These are phyloP conservation scores for Ophiosphaerella narmari DNA, from an alignment of 2,329 filamentous ascomycete genomes.

Conservation along the genomic window DNA sequence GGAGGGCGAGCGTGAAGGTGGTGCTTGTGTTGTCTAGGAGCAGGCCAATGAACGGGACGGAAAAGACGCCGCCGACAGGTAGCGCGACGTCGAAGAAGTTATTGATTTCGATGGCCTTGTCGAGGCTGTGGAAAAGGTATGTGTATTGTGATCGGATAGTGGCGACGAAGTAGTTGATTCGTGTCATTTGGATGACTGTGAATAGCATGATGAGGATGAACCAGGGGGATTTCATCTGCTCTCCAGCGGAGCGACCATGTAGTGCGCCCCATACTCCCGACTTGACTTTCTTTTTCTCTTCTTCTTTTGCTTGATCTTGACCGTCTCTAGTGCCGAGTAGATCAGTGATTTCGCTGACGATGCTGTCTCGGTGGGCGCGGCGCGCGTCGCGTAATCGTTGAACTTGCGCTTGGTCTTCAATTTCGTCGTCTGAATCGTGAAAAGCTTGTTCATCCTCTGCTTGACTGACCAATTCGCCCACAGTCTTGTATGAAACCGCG, in stretches of 20 bases:
- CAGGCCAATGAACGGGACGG: conserved; percentile 82
- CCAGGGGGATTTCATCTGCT: conserved; percentile 82
- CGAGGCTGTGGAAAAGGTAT: conserved; percentile 68
- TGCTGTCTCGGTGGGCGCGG: conserved; percentile 63
- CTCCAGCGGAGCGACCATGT: conserved; percentile 69
- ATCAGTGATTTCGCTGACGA: conserved; percentile 72
- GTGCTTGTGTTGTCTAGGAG: conserved; percentile 80
- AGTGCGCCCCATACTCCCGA: conserved; percentile 87
- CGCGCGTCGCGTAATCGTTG: conserved; percentile 58
- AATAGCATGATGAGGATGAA: conserved; percentile 84
- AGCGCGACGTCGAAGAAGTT: conserved; percentile 85
- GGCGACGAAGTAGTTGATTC: conserved; percentile 92
- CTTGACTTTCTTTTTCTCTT: conserved; percentile 70
- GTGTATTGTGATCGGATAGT: conserved; percentile 84
- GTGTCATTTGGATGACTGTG: conserved; percentile 69
- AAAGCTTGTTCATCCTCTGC: conserved; percentile 59
- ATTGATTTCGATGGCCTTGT: conserved; percentile 72
- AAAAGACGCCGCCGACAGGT: conserved; percentile 80
- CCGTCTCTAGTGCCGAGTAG: conserved; percentile 70
- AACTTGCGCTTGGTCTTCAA: conserved; percentile 54
- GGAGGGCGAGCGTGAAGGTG: conserved; percentile 67
- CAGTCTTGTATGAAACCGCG: conserved; percentile 55
- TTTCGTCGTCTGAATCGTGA: conserved; percentile 61
- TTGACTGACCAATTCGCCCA: conserved; percentile 79
- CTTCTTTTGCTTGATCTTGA: conserved; percentile 64